Base-by-base conservation (phyloP, 1,139 yeast species). In the Yamadazyma sp. region DNA sequence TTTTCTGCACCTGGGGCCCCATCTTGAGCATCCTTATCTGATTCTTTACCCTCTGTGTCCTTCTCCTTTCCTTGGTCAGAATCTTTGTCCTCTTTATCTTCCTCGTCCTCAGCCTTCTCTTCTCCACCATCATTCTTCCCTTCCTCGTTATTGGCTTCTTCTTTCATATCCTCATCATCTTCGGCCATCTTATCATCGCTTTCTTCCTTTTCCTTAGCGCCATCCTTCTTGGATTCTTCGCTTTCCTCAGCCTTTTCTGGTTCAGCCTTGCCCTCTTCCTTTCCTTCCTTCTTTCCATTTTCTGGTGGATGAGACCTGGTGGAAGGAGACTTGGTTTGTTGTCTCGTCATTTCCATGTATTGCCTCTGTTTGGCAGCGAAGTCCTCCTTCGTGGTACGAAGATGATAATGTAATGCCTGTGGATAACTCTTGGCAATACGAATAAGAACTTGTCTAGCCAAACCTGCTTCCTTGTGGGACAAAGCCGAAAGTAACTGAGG, bases 341-440 rank as follows among this genome's bases (percentile, higher is more conserved):
- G 74, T 38, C 74, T 70, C 16, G 81, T 71, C 31, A 80, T 73
- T 39, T 82, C 86, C 65, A 75, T 60, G 2, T 83, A 83, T 57
- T 87, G 96, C 42, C 94, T 75, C 59, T 88, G 96, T 41, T 89
- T 78, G 7, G 88, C 89, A 3, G 91, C 83, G 62, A 84, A 87
- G 54, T 94, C 98, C 58, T 92, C 99, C 56, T 86, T 86, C 0
- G 98, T 87, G 0, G 98, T 94, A 49, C 98, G 75, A 55, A 94
- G 74, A 56, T 91, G 97, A 81, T 89, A 92, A 57, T 92, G 98
- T 43, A 94, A 73, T 0, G 98, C 96, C 64, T 94, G 99, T 2
- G 99, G 99, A 62, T 87, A 94, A 39, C 89, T 83, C 68, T 92
- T 92, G 1, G 98, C 98, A 56, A 94, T 92, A 53, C 95, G 77